phyloP scores from a whole-genome alignment of 2,329 filamentous ascomycete genomes.

The Aspergillus fijiensis region DNA sequence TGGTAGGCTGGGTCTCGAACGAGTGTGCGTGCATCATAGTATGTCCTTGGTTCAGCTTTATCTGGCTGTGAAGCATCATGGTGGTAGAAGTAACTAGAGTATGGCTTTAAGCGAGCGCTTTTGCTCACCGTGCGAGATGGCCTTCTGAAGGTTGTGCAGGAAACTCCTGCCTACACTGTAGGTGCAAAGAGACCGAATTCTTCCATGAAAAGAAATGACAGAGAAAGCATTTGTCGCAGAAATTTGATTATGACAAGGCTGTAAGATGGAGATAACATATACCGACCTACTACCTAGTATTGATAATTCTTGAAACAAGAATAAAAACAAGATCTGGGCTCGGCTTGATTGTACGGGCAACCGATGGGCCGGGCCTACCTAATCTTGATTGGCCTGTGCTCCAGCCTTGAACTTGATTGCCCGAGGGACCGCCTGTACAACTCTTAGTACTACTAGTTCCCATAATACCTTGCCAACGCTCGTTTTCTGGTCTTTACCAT shows the following conservation, averaged over 20 bases:
- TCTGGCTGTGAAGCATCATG: too few species aligned
- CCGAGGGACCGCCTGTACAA: constrained; percentile 1
- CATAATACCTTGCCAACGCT: neutral
- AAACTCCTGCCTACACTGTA: too few species aligned
- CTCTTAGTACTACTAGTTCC: neutral
- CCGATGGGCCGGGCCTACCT: neutral
- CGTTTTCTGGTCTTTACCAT: neutral
- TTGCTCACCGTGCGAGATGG: too few species aligned
- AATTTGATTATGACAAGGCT: too few species aligned
- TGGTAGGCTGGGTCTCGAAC: neutral
- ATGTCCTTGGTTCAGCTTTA: neutral
- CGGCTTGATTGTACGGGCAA: neutral
- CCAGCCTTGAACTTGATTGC: neutral
- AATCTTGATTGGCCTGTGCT: neutral
- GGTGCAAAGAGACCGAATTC: too few species aligned
- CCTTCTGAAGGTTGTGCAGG: too few species aligned
- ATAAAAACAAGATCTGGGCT: neutral
- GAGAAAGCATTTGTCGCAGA: too few species aligned
- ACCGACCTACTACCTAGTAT: too few species aligned
- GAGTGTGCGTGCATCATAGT: neutral
- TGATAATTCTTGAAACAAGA: neutral
- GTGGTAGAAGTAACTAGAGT: too few species aligned
- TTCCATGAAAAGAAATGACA: too few species aligned
- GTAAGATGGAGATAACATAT: too few species aligned
- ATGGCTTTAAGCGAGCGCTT: too few species aligned